phyloP scores from a whole-genome alignment of 192 early-diverging fungal genomes.

The Paraglomus occultum region DNA sequence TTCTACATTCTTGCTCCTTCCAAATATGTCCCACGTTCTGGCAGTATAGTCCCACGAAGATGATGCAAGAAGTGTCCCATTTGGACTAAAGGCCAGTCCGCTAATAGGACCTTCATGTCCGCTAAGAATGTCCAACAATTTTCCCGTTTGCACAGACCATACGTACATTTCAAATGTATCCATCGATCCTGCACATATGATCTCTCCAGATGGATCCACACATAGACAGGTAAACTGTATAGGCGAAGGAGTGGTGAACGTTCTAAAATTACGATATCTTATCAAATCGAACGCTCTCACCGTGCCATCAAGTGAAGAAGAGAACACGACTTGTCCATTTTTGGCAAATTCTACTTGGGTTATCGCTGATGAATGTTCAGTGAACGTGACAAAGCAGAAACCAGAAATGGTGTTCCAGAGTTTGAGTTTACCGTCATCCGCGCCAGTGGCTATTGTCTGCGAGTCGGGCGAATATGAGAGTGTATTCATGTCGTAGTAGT shows the following conservation, averaged over 20 bases:
- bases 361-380: slow-evolving; percentile 84
- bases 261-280: slow-evolving; percentile 97
- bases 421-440: slow-evolving; percentile 96
- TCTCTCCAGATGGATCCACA: slow-evolving; percentile 95
- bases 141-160: slow-evolving; percentile 99
- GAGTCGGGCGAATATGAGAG: slow-evolving; percentile 90
- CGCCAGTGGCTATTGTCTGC: slow-evolving; percentile 92
- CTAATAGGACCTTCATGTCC: slow-evolving; percentile 95
- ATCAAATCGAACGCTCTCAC: slow-evolving; percentile 98
- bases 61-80: slow-evolving; percentile 76
- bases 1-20: slow-evolving; percentile 75
- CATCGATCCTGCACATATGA: slow-evolving; percentile 91
- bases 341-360: slow-evolving; percentile 86
- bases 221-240: slow-evolving; percentile 93
- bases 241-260: slow-evolving; percentile 92
- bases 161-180: slow-evolving; percentile 98
- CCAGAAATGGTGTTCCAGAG: slow-evolving; percentile 96
- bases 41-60: slow-evolving; percentile 92
- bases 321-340: slow-evolving; percentile 91
- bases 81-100: slow-evolving; percentile 79
- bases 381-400: slow-evolving; percentile 98
- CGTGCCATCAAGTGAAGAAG: slow-evolving; percentile 95
- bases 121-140: slow-evolving; percentile 87
- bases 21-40: slow-evolving; percentile 93
- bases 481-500: slow-evolving; percentile 91